phyloP scores from a whole-genome alignment of 495 filamentous ascomycete species.

The Tuber aestivum region DNA sequence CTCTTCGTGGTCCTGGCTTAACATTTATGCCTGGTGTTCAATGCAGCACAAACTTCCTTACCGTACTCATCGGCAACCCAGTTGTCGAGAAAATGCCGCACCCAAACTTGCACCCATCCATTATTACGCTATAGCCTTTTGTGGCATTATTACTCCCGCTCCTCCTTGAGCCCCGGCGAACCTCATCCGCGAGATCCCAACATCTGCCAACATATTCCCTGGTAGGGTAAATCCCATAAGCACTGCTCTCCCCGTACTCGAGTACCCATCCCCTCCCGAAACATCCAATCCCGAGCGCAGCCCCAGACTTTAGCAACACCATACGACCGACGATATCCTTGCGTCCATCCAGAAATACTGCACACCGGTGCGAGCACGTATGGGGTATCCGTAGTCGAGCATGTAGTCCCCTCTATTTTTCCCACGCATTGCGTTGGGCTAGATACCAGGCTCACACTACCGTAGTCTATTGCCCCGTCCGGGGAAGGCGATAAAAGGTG shows the following conservation, averaged over 20 bases:
- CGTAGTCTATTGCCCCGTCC: not conserved
- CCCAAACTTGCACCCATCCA: not conserved
- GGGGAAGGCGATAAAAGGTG: not conserved
- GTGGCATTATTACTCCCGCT: not conserved
- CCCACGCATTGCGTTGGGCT: not conserved
- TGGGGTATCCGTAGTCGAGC: not conserved
- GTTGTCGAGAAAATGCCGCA: constrained; percentile 1
- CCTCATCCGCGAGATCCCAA: not conserved
- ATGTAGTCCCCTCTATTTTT: not conserved
- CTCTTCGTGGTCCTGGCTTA: not conserved
- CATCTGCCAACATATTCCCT: not conserved
- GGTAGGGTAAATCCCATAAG: not conserved
- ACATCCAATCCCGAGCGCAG: not conserved
- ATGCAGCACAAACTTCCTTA: not conserved
- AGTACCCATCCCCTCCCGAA: not conserved
- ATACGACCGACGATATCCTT: not conserved
- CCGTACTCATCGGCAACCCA: not conserved
- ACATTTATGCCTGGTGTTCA: not conserved
- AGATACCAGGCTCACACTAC: not conserved
- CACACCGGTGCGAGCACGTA: not conserved
- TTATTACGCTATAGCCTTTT: not conserved
- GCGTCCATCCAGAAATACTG: not conserved
- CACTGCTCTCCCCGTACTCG: not conserved
- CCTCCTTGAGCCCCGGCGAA: not conserved
- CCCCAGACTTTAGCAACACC: not conserved